Conservation (phyloP, 257 asterid species). For the Cynanchum wilfordii region DNA sequence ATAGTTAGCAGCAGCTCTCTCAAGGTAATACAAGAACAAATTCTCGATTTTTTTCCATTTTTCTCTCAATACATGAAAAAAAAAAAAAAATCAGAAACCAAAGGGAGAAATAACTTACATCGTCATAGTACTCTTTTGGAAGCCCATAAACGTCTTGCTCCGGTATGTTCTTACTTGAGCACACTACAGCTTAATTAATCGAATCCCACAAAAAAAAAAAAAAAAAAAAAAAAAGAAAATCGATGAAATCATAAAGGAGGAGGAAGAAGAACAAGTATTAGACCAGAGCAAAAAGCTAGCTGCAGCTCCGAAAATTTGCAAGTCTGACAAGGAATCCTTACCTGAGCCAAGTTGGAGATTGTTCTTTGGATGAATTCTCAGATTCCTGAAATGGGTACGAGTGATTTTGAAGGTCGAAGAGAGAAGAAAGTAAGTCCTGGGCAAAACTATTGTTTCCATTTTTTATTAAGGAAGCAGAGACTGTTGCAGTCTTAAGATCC, state of each 20-base stretch:
- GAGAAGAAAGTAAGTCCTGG: slow-evolving; percentile 32
- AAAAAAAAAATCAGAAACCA: not conserved
- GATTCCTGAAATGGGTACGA: slow-evolving; percentile 21
- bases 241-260: not conserved
- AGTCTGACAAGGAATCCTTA: slow-evolving; percentile 4
- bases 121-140: slow-evolving; percentile 80
- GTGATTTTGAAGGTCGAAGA: slow-evolving; percentile 18
- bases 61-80: not conserved
- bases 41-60: not conserved
- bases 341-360: slow-evolving; percentile 25
- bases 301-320: not conserved
- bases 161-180: slow-evolving; percentile 51
- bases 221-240: not conserved
- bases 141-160: slow-evolving; percentile 58
- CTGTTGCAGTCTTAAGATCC: not conserved
- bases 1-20: slow-evolving; percentile 26
- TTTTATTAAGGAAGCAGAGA: not conserved
- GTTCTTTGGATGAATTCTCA: slow-evolving; percentile 29
- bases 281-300: not conserved
- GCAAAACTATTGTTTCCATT: slow-evolving; percentile 55
- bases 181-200: slow-evolving; percentile 27
- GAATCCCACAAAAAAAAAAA: slow-evolving; percentile 9
- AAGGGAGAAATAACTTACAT: slow-evolving; percentile 40
- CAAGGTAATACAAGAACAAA: slow-evolving; percentile 2
- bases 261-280: not conserved